phyloP scores from a whole-genome alignment of 768 basidiomycete species.

The Hebeloma cylindrosporum region DNA sequence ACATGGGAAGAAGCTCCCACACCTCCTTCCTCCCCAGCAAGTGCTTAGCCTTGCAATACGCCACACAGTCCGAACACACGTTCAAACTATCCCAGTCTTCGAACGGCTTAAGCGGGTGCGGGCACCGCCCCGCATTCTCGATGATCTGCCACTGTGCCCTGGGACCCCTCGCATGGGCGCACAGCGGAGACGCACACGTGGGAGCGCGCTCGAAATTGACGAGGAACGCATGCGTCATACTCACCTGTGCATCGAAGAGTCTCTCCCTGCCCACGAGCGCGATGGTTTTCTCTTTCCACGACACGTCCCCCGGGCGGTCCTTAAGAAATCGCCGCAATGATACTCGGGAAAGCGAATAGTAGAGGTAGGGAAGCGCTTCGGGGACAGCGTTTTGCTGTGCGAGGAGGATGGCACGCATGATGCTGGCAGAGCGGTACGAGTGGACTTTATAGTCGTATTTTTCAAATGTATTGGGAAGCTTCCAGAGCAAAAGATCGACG shows the following conservation, averaged over 20 bases:
- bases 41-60: slow-evolving; percentile 31
- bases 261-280: slow-evolving; percentile 42
- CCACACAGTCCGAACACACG: slow-evolving; percentile 35
- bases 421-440: slow-evolving; percentile 36
- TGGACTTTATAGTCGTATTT: slow-evolving; percentile 33
- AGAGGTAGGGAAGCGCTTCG: slow-evolving; percentile 46
- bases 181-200: slow-evolving; percentile 30
- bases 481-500: slow-evolving; percentile 44
- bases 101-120: slow-evolving; percentile 36
- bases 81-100: slow-evolving; percentile 36
- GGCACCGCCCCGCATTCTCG: slow-evolving; percentile 33
- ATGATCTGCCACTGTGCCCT: slow-evolving; percentile 46
- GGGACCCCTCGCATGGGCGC: slow-evolving; percentile 36
- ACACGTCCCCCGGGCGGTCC: slow-evolving; percentile 34
- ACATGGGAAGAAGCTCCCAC: slow-evolving; percentile 39
- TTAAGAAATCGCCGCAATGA: slow-evolving; percentile 37
- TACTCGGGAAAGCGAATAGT: slow-evolving; percentile 49
- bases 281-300: slow-evolving; percentile 40
- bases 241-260: slow-evolving; percentile 41
- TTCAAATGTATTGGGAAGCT: slow-evolving; percentile 40
- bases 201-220: slow-evolving; percentile 38
- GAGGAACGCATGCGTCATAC: slow-evolving; percentile 41
- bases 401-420: slow-evolving; percentile 46
- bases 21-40: slow-evolving; percentile 35
- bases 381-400: slow-evolving; percentile 41